These are phyloP conservation scores for Polyplosphaeria fusca DNA, from an alignment of 495 filamentous ascomycete species.

Conservation along the genomic window DNA sequence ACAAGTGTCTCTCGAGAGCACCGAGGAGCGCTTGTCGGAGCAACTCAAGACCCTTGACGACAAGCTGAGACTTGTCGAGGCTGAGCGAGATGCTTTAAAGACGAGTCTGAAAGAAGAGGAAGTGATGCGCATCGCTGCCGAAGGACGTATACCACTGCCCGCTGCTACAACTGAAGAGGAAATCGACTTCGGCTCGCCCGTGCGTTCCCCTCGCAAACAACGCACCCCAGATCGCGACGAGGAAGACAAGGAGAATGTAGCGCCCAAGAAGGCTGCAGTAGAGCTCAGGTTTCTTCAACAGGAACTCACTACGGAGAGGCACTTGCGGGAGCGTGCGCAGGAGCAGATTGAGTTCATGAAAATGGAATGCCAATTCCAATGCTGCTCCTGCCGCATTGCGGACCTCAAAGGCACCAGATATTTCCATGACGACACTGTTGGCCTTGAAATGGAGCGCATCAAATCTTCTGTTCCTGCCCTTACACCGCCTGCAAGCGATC, in stretches of 20 bases:
- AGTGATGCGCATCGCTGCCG: conserved; percentile 58
- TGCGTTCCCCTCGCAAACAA: conserved; percentile 40
- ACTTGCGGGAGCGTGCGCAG: conserved; percentile 62
- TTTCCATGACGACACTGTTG: conserved; percentile 47
- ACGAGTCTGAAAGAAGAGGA: conserved; percentile 59
- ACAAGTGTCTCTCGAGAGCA: conserved; percentile 65
- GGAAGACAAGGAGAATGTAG: conserved; percentile 44
- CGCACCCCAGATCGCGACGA: conserved; percentile 20
- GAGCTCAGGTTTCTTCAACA: conserved; percentile 57
- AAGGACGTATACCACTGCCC: conserved; percentile 62
- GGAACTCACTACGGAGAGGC: conserved; percentile 64
- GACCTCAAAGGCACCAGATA: conserved; percentile 51
- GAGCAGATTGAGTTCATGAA: conserved; percentile 78
- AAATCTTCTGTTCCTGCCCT: conserved; percentile 30
- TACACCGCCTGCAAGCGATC: conserved; percentile 28
- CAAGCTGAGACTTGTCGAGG: conserved; percentile 48
- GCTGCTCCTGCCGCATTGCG: conserved; percentile 62
- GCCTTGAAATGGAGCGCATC: conserved; percentile 35
- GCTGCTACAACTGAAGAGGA: conserved; percentile 38
- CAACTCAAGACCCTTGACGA: conserved; percentile 43
- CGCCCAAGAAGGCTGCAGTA: conserved; percentile 28
- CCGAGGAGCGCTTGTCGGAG: conserved; percentile 72
- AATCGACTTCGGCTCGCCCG: conserved; percentile 38
- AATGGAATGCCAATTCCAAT: conserved; percentile 72
- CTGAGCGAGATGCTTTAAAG: conserved; percentile 66